These are phyloP conservation scores for Hypoxylon sp. DNA, from an alignment of 2,329 filamentous ascomycete species.

Conservation along the genomic window DNA sequence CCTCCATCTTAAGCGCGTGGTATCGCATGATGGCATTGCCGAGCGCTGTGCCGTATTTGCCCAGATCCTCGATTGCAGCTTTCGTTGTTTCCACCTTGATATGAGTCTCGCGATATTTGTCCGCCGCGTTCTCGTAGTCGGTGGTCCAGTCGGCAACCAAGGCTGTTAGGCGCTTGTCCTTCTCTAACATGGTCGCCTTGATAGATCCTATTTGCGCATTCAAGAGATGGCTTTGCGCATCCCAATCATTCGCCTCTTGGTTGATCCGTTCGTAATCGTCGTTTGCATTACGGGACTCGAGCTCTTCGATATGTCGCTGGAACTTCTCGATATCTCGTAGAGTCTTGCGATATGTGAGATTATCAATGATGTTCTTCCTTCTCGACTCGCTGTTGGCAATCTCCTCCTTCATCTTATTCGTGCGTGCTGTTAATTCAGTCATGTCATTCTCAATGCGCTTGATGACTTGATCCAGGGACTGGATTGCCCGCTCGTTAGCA, in stretches of 20 bases:
- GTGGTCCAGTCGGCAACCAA: slow-evolving; percentile 82
- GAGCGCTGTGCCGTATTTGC: slow-evolving; percentile 81
- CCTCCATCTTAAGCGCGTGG: slow-evolving; percentile 95
- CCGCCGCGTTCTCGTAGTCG: slow-evolving; percentile 84
- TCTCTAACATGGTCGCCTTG: slow-evolving; percentile 81
- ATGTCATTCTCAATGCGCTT: slow-evolving; percentile 73
- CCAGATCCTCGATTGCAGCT: slow-evolving; percentile 89
- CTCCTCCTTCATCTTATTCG: slow-evolving; percentile 80
- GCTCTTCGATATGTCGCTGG: slow-evolving; percentile 72
- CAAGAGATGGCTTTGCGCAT: slow-evolving; percentile 73
- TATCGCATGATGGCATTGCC: slow-evolving; percentile 98
- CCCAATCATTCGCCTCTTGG: slow-evolving; percentile 72
- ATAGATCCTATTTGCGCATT: slow-evolving; percentile 77
- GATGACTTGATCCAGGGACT: slow-evolving; percentile 72
- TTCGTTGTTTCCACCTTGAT: slow-evolving; percentile 92
- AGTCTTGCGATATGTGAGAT: slow-evolving; percentile 84
- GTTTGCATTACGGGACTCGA: slow-evolving; percentile 81
- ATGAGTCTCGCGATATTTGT: slow-evolving; percentile 84
- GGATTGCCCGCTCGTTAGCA: slow-evolving; percentile 74
- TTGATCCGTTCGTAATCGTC: slow-evolving; percentile 82
- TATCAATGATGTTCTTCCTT: slow-evolving; percentile 88
- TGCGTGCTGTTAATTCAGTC: slow-evolving; percentile 69
- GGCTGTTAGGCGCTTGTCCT: slow-evolving; percentile 80
- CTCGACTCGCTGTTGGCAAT: slow-evolving; percentile 82
- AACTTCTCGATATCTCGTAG: slow-evolving; percentile 73